These are phyloP conservation scores for Ogataea saltuana DNA, from an alignment of 805 yeast genomes.

Conservation along the genomic window DNA sequence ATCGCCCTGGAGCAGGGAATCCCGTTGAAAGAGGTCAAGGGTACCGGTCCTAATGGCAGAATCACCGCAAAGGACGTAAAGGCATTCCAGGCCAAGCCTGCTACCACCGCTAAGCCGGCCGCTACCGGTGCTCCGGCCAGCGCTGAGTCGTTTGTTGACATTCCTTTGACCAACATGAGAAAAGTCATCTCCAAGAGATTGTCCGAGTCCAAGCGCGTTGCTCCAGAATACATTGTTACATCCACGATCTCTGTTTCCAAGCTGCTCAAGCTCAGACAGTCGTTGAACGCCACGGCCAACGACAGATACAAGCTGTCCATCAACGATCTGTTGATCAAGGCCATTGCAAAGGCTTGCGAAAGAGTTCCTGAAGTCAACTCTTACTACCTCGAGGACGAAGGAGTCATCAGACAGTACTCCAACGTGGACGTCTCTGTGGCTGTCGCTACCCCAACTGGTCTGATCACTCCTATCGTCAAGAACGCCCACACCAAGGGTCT, in stretches of 20 bases:
- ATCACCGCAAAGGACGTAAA: constrained; percentile 91
- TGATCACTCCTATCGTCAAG: constrained; percentile 93
- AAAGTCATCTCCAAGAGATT: constrained; percentile 89
- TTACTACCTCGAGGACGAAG: constrained; percentile 87
- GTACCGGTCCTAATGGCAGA: constrained; percentile 96
- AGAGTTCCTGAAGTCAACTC: constrained; percentile 94
- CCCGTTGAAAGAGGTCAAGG: constrained; percentile 78
- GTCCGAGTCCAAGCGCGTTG: constrained; percentile 76
- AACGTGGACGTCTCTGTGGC: constrained; percentile 97
- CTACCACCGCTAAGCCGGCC: constrained; percentile 45
- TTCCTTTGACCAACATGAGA: constrained; percentile 90
- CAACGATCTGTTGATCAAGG: constrained; percentile 92
- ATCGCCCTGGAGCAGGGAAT: constrained; percentile 92
- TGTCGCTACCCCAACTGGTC: constrained; percentile 96
- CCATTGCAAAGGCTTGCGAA: constrained; percentile 84
- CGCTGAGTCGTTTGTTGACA: constrained; percentile 68
- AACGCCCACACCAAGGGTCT: constrained; percentile 88
- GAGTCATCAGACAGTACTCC: constrained; percentile 87
- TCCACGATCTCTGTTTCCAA: constrained; percentile 85
- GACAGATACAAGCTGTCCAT: constrained; percentile 90
- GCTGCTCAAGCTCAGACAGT: constrained; percentile 86
- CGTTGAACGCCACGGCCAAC: constrained; percentile 81
- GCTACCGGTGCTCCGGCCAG: constrained; percentile 50
- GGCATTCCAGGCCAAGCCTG: constrained; percentile 48
- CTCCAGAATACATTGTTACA: constrained; percentile 92